These are phyloP conservation scores for Phalaenopsis equestris DNA, from an alignment of 106 monocot genomes.

Conservation along the genomic window DNA sequence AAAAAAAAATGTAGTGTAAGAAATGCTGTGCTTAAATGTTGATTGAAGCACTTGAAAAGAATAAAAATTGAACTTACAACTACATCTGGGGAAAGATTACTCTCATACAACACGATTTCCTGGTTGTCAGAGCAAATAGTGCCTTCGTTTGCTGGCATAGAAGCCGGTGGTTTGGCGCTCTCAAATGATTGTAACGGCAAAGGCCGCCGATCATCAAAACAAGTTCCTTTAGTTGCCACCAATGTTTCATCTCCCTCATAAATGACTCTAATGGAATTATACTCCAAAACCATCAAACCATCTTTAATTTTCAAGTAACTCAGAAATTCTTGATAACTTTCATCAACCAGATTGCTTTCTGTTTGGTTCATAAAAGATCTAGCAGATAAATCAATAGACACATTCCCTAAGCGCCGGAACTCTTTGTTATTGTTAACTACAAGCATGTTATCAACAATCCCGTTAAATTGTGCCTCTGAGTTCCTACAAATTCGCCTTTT, in stretches of 20 bases:
- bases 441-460: not conserved
- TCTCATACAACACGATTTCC: constrained; percentile 2
- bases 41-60: not conserved
- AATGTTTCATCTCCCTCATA: constrained; percentile 30
- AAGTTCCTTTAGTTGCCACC: not conserved
- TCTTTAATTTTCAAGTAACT: constrained; percentile 25
- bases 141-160: not conserved
- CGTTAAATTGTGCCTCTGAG: not conserved
- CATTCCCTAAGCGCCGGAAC: constrained; percentile 6
- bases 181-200: not conserved
- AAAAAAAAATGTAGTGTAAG: not conserved
- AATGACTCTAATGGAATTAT: constrained; percentile 21
- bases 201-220: not conserved
- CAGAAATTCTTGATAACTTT: constrained; percentile 35
- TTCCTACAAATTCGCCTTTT: not conserved
- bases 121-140: constrained; percentile 1
- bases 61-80: constrained; percentile 14
- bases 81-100: constrained; percentile 3
- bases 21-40: not conserved
- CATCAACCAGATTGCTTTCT: not conserved
- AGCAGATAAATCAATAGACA: not conserved
- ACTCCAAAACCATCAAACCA: constrained; percentile 38
- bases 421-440: constrained; percentile 10
- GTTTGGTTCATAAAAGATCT: not conserved
- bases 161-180: not conserved